A percentile compares a stretch with the other conserved stretches of the same genome.
phyloP scores from a whole-genome alignment of 768 basidiomycete species.

The Gautieria morchelliformis region DNA sequence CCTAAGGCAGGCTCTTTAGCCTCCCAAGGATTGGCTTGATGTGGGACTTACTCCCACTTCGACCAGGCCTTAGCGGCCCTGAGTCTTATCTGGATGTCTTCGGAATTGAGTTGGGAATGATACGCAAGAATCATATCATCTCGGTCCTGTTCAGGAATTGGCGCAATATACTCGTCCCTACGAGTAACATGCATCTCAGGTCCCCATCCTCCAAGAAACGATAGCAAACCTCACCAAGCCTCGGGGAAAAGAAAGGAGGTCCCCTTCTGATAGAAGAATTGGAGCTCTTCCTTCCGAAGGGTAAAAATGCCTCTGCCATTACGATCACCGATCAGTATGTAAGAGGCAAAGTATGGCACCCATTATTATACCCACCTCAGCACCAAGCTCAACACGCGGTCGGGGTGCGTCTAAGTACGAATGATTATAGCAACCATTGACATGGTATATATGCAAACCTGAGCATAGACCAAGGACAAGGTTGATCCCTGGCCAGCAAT shows the following conservation, averaged over 20 bases:
- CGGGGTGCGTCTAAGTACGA: constrained; percentile 55
- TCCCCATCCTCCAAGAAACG: background rate
- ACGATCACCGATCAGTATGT: background rate
- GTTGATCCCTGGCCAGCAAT: constrained; percentile 59
- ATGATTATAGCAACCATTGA: background rate
- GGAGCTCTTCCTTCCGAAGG: constrained; percentile 70
- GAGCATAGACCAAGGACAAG: constrained; percentile 75
- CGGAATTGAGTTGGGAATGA: constrained; percentile 65
- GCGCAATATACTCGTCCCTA: constrained; percentile 78
- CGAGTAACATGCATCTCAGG: background rate
- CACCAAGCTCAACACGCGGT: constrained; percentile 68
- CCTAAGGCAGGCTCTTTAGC: constrained; percentile 26
- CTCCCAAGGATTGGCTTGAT: too few relatives aligned
- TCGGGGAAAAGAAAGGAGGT: constrained; percentile 77
- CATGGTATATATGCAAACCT: constrained; percentile 33
- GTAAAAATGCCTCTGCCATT: constrained; percentile 74
- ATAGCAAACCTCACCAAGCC: constrained; percentile 52
- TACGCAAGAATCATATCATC: constrained; percentile 77
- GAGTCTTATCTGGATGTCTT: constrained; percentile 54
- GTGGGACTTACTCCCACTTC: constrained; percentile 72
- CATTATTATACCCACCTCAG: constrained; percentile 41
- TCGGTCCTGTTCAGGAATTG: constrained; percentile 75
- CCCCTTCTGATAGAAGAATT: constrained; percentile 90
- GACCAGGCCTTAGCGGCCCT: constrained; percentile 78
- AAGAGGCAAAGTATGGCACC: background rate